Percentiles rank a stretch among this genome's conserved stretches.
Evolutionary conservation across 2,329 filamentous ascomycete species (phyloP).

Genomic region (Hortaea sp.): DNA sequence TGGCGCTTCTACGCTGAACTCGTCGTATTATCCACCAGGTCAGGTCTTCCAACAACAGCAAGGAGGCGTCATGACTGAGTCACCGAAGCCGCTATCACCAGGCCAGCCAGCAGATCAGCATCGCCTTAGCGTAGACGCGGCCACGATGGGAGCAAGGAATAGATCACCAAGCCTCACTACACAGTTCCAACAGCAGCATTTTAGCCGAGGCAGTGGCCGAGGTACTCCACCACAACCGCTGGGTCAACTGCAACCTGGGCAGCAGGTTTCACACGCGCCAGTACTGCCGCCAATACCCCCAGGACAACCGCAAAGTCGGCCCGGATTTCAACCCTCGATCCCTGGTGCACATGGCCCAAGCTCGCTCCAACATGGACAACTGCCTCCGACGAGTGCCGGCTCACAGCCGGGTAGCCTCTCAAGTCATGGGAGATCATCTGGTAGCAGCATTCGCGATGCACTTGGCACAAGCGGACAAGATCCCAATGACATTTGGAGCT

Average conservation of each 20-base stretch:
- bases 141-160: slow-evolving; percentile 36
- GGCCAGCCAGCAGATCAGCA: slow-evolving; percentile 40
- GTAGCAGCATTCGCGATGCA: slow-evolving; percentile 56
- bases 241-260: slow-evolving; percentile 25
- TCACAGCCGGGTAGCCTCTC: slow-evolving; percentile 43
- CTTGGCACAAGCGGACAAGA: slow-evolving; percentile 43
- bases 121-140: slow-evolving; percentile 42
- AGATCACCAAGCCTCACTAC: slow-evolving; percentile 57
- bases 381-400: slow-evolving; percentile 11
- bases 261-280: slow-evolving; percentile 19
- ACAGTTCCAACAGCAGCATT: slow-evolving; percentile 56
- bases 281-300: slow-evolving; percentile 31
- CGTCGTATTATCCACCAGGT: slow-evolving; percentile 23
- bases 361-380: slow-evolving; percentile 32
- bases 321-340: slow-evolving; percentile 6
- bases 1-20: slow-evolving; percentile 10
- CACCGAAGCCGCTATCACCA: slow-evolving; percentile 75
- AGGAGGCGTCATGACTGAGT: slow-evolving; percentile 64
- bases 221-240: slow-evolving; percentile 42
- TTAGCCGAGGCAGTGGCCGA: slow-evolving; percentile 48
- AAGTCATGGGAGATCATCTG: slow-evolving; percentile 45
- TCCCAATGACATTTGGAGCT: slow-evolving; percentile 53
- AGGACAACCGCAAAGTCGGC: slow-evolving; percentile 15
- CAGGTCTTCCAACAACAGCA: slow-evolving; percentile 55
- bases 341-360: slow-evolving; percentile 18